Evolutionary conservation across 768 basidiomycete genomes (phyloP).

Genomic region (Trametes cubensis): DNA sequence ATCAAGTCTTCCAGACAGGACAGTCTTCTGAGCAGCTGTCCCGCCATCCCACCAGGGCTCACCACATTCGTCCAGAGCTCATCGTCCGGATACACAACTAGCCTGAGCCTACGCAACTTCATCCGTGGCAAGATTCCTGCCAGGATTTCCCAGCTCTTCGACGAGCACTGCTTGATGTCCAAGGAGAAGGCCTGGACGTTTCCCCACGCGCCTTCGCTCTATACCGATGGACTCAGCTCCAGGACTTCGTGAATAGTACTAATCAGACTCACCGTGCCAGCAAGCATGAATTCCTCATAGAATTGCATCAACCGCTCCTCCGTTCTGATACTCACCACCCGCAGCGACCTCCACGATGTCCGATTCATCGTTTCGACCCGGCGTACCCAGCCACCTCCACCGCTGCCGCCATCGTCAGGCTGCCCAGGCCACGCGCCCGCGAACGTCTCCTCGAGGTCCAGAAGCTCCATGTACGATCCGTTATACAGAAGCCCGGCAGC

Average conservation of each 20-base stretch:
- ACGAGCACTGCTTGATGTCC: not conserved
- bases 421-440: not conserved
- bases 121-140: not conserved
- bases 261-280: not conserved
- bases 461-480: not conserved
- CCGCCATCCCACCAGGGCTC: not conserved
- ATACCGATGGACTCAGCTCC: not conserved
- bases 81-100: not conserved
- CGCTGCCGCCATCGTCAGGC: not conserved
- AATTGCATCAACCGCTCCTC: not conserved
- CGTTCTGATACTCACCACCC: not conserved
- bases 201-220: not conserved
- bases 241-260: no score
- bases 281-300: not conserved
- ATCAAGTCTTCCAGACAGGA: not conserved
- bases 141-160: not conserved
- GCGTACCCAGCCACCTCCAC: not conserved
- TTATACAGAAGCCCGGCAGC: not conserved
- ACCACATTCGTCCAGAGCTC: not conserved
- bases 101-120: not conserved
- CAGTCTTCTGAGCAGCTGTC: not conserved
- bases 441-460: not conserved
- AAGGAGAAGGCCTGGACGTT: not conserved
- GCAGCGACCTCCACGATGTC: not conserved
- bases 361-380: not conserved